Evolutionary conservation across 495 filamentous ascomycete species (phyloP).

Genomic region (Penicillium argentinense): DNA sequence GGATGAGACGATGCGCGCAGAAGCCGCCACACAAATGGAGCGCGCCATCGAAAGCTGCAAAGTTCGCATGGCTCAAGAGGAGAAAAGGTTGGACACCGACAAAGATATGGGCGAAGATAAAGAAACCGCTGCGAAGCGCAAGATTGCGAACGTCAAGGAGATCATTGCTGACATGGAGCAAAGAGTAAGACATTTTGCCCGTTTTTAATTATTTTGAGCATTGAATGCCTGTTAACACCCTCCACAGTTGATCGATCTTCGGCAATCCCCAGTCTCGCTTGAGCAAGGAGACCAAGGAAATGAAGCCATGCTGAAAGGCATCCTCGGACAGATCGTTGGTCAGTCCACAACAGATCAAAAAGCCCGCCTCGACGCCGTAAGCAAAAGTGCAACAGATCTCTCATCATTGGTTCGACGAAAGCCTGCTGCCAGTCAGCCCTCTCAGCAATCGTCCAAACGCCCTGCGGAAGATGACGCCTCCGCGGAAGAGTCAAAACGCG

Average conservation of each 20-base stretch:
- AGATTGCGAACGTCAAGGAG: slow-evolving; percentile 81
- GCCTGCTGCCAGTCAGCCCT: slow-evolving; percentile 33
- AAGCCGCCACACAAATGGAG: slow-evolving; percentile 77
- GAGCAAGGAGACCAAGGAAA: slow-evolving; percentile 49
- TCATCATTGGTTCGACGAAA: slow-evolving; percentile 78
- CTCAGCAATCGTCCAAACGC: slow-evolving; percentile 25
- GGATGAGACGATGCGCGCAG: slow-evolving; percentile 69
- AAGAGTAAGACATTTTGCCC: too few species aligned
- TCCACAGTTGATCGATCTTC: slow-evolving; percentile 70
- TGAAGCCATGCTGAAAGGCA: slow-evolving; percentile 56
- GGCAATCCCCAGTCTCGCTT: slow-evolving; percentile 66
- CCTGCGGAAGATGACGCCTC: slow-evolving; percentile 24
- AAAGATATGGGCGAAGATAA: slow-evolving; percentile 51
- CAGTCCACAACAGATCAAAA: slow-evolving; percentile 61
- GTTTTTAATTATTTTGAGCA: slow-evolving; percentile 6
- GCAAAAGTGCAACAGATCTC: slow-evolving; percentile 81
- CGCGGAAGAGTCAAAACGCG: slow-evolving; percentile 31
- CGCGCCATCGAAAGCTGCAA: slow-evolving; percentile 77
- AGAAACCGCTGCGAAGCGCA: slow-evolving; percentile 55
- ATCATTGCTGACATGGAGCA: slow-evolving; percentile 86
- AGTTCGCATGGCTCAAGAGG: slow-evolving; percentile 71
- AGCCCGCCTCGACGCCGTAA: slow-evolving; percentile 71
- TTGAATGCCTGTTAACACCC: slow-evolving; percentile 14
- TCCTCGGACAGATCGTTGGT: slow-evolving; percentile 72
- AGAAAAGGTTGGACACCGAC: slow-evolving; percentile 58